Percentiles rank a stretch among this genome's conserved stretches.
phyloP scores from a whole-genome alignment of 345 rosid species.

The Citrus sinensis region DVS_A1.0 CM039165.1:18528001-18528500 shows the following conservation, averaged over 20 bases:
- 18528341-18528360: neutral
- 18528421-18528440: constrained; percentile 28
- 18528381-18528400: constrained; percentile 26
- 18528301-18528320: neutral
- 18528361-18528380: neutral
- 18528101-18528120: constrained; percentile 10
- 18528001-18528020: neutral
- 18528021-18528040: neutral
- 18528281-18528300: neutral
- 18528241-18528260: neutral
- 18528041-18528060: constrained; percentile 6
- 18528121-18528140: constrained; percentile 26
- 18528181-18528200: neutral
- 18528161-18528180: constrained; percentile 29
- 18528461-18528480: neutral
- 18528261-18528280: constrained; percentile 25
- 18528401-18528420: constrained; percentile 12
- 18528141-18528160: constrained; percentile 20
- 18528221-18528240: no score
- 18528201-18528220: no score
- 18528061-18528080: neutral
- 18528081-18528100: neutral
- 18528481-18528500: no score
- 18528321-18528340: constrained; percentile 17
- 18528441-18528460: constrained; percentile 13